These are phyloP conservation scores for Jatropha podagrica DNA, from an alignment of 441 rosid genomes.

Conservation along the genomic window DNA sequence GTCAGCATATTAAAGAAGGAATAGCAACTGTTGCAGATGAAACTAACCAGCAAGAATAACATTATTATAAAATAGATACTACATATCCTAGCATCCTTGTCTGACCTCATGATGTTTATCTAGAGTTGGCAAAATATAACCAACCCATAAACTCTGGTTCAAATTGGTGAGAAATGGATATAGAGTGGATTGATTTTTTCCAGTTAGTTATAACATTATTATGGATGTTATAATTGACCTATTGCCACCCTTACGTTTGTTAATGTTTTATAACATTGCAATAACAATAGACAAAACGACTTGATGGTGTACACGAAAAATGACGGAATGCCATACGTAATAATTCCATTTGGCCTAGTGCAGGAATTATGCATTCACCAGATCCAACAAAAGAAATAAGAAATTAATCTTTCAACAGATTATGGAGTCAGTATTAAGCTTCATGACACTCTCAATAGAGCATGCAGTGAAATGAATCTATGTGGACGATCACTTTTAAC, in stretches of 20 bases:
- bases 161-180: not conserved
- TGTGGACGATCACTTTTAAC: not conserved
- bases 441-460: not conserved
- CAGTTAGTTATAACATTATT: too few species aligned
- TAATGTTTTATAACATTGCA: not conserved
- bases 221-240: not conserved
- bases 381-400: constrained; percentile 1
- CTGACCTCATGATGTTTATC: too few species aligned
- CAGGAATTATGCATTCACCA: not conserved
- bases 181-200: not conserved
- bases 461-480: not conserved
- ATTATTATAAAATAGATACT: not conserved
- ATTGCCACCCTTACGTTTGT: not conserved
- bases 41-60: not conserved
- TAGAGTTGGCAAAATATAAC: too few species aligned
- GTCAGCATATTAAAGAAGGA: not conserved
- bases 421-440: not conserved
- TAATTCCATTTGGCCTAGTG: not conserved
- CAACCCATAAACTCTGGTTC: too few species aligned
- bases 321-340: not conserved
- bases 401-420: not conserved
- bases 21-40: not conserved
- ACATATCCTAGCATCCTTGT: too few species aligned
- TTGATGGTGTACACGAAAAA: not conserved
- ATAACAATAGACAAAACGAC: not conserved